Base-by-base conservation (phyloP, 371 early-diverging fungal genomes). In the Batkoa obscura region DNA sequence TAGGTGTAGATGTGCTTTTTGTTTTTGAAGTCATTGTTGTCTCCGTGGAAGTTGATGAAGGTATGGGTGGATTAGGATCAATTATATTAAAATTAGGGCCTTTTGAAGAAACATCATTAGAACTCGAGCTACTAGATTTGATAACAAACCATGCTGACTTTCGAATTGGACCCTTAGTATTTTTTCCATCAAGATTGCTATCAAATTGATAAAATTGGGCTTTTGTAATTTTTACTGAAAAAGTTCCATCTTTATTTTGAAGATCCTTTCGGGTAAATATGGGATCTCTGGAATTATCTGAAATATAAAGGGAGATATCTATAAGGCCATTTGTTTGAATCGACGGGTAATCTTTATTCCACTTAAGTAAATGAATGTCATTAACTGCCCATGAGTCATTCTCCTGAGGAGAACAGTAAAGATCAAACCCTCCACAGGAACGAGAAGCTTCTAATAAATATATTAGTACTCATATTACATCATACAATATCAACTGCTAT, bases 391-490 rank as follows among this genome's bases (percentile, higher is more conserved):
- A 54, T 15, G 13, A 8, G 10, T 54, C 55, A 2, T 12, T 6
- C 17, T 17, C 9, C 15, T 15, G 31, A 17, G 55, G 55, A 12
- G 55, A 54, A 31, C 55, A 54, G 43, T 54, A 54, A 9, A 42
- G 55, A 5, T 3, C 12, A 15, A 12, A 30, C 23, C 23, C 43
- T 6, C 13, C n/a, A 43, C 55, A 54, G 4, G 8, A 3, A 3
- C 48, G 48, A 48, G 6, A 6, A 4, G 9, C 12, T 23, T 48
- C 48, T 48, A 48, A 41, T 23, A 23, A 23, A 23, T 23, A 23
- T 23, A 23, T 23, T 23, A 23, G 23, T 23, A 23, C 23, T 23
- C 23, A 23, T 23, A 23, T 23, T 23, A 23, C 23, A 23, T 23
- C 23, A 23, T 23, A 23, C 23, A 23, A 23, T 23, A 23, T 23